Evolutionary conservation across 306 rosid genomes (phyloP).

Genomic region (Lithocarpus polystachyus): DNA sequence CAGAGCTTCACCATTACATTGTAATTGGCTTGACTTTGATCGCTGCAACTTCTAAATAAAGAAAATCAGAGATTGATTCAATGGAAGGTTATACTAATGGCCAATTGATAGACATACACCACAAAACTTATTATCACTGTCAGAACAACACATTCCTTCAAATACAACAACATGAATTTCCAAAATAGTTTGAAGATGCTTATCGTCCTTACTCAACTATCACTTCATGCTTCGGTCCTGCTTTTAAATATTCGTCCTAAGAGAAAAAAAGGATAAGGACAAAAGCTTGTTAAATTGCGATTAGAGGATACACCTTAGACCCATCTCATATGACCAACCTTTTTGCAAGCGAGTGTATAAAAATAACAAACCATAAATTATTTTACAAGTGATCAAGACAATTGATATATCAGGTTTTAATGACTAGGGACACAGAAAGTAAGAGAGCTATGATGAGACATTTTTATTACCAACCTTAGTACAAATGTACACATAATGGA

Average conservation of each 20-base stretch:
- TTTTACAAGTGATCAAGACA: neutral
- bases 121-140: neutral
- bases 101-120: neutral
- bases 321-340: neutral
- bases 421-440: neutral
- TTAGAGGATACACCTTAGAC: neutral
- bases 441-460: neutral
- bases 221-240: neutral
- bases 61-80: neutral
- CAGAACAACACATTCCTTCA: neutral
- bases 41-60: neutral
- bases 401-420: neutral
- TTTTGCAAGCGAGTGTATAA: neutral
- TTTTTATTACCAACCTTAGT: slow-evolving; percentile 47
- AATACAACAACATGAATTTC: neutral
- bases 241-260: neutral
- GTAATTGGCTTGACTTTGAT: neutral
- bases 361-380: neutral
- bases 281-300: neutral
- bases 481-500: slow-evolving; percentile 74
- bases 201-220: neutral
- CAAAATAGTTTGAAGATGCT: neutral
- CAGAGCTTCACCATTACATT: neutral
- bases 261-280: neutral
- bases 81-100: neutral